Base-by-base conservation (phyloP, 2,329 filamentous ascomycete species). In the Cordyceps cateniannulata region DNA sequence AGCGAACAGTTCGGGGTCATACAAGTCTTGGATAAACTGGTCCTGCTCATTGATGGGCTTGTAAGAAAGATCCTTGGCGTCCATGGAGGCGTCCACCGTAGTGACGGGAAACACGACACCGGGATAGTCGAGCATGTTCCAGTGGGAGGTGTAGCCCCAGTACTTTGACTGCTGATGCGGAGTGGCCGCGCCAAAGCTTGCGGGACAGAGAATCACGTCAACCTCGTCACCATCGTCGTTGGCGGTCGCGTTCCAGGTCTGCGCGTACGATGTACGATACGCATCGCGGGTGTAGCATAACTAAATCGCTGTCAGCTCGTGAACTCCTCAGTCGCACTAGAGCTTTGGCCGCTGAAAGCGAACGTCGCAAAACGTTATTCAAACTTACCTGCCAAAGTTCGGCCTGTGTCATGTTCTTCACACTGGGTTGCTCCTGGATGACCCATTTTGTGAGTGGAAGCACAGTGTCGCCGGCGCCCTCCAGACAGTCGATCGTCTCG, bases 41-140 rank as follows among this genome's bases (percentile, higher is more conserved):
- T 72, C 70, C 20, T 70, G 51, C 0, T 63, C 65, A 10, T 70
- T 72, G 59, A 68, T 68, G 1, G 69, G 69, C 9, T 65, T 61
- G 24, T 72, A 71, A 1, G 35, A 18, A 1, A 51, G 8, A 12
- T 71, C 64, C 54, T 67, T 67, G 14, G 45, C 32, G n/a, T 72
- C 70, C 48, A 66, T 68, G 9, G 53, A 18, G 0, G 67, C 65
- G 32, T 70, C 66, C 2, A 71, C 70, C 1, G 63, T 68, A 4
- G 70, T 71, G 0, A 81, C 83, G 0, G 87, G 87, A 67, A 90
- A 87, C 0, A 85, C 78, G 2, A 82, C 70, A 10, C 78, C 80
- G 0, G 87, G 84, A 69, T 88, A 88, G 69, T 90, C 86, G 1
- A 90, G 77, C 47, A 89, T 66, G 68, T 90, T 90, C 85, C 86